Percentiles rank a stretch among this genome's conserved stretches.
phyloP scores from a whole-genome alignment of 129 eudicot species.

The Chrysanthemum lavandulifolium region DNA sequence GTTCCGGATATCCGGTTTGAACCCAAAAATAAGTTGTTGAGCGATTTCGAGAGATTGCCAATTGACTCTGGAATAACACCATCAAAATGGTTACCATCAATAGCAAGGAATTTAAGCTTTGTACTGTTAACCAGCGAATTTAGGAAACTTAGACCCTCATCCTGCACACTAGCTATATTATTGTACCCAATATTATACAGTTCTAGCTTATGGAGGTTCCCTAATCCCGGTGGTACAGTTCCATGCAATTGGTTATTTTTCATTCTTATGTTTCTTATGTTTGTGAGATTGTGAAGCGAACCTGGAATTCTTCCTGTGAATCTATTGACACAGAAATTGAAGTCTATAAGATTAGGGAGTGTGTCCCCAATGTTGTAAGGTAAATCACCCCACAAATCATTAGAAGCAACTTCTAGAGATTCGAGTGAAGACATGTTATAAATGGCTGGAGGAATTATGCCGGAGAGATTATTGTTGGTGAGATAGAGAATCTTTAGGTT shows the following conservation, averaged over 20 bases:
- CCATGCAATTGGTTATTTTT: constrained; percentile 56
- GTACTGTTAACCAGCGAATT: constrained; percentile 53
- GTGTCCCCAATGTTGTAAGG: constrained; percentile 52
- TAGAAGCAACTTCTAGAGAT: constrained; percentile 53
- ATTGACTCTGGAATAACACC: constrained; percentile 70
- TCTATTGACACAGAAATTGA: constrained; percentile 61
- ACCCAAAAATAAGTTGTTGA: constrained; percentile 51
- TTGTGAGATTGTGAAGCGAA: constrained; percentile 65
- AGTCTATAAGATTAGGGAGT: constrained; percentile 53
- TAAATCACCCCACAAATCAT: constrained; percentile 51
- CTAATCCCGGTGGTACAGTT: constrained; percentile 58
- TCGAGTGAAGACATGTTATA: constrained; percentile 71
- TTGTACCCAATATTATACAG: constrained; percentile 70
- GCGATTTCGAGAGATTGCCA: constrained; percentile 56
- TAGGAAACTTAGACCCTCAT: constrained; percentile 49
- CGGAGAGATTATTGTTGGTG: constrained; percentile 55
- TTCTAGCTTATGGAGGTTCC: constrained; percentile 54
- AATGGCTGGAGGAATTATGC: constrained; percentile 55
- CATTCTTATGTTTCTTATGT: constrained; percentile 51
- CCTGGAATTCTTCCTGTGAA: constrained; percentile 75
- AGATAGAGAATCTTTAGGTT: constrained; percentile 52
- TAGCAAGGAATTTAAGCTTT: constrained; percentile 50
- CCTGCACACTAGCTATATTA: constrained; percentile 36
- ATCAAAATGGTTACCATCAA: constrained; percentile 54
- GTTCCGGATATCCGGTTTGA: constrained; percentile 42